Percentiles rank a stretch among this genome's conserved stretches.
phyloP scores from a whole-genome alignment of 108 stramenopile genomes.

The Mediolabrus comicus region DNA sequence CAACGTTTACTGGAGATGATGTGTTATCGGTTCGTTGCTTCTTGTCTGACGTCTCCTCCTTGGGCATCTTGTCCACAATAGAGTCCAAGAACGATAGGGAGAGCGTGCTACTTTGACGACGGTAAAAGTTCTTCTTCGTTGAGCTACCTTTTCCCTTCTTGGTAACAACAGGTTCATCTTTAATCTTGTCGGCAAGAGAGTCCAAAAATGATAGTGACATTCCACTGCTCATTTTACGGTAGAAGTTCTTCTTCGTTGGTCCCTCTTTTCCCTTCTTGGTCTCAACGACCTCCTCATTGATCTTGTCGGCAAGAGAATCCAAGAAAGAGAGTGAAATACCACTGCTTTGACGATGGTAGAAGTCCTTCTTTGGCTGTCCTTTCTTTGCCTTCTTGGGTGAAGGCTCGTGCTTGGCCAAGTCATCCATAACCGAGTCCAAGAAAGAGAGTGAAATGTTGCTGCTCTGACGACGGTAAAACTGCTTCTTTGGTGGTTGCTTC shows the following conservation, averaged over 20 bases:
- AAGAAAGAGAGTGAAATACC: not conserved
- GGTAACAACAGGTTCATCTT: not conserved
- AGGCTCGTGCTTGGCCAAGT: not conserved
- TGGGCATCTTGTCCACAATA: not conserved
- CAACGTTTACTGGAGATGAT: conserved; percentile 1
- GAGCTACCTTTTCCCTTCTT: conserved; percentile 1
- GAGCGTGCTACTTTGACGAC: conserved; percentile 2
- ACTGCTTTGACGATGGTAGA: conserved; percentile 1
- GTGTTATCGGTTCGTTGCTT: not conserved
- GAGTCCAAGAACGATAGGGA: not conserved
- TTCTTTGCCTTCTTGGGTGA: not conserved
- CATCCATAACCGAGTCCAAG: conserved; percentile 10
- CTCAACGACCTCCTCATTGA: not conserved
- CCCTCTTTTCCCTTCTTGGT: not conserved
- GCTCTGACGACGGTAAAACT: not conserved
- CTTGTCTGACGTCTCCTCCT: conserved; percentile 6
- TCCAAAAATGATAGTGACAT: conserved; percentile 9
- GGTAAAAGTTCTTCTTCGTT: conserved; percentile 11
- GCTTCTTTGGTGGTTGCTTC: not conserved
- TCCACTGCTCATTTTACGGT: not conserved
- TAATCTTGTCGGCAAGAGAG: not conserved
- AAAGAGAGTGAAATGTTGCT: not conserved
- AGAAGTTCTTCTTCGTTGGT: not conserved
- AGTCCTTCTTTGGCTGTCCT: not conserved
- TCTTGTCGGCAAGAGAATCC: not conserved